These are phyloP conservation scores for Kwoniella heveanensis DNA, from an alignment of 768 basidiomycete species.

Conservation along the genomic window DNA sequence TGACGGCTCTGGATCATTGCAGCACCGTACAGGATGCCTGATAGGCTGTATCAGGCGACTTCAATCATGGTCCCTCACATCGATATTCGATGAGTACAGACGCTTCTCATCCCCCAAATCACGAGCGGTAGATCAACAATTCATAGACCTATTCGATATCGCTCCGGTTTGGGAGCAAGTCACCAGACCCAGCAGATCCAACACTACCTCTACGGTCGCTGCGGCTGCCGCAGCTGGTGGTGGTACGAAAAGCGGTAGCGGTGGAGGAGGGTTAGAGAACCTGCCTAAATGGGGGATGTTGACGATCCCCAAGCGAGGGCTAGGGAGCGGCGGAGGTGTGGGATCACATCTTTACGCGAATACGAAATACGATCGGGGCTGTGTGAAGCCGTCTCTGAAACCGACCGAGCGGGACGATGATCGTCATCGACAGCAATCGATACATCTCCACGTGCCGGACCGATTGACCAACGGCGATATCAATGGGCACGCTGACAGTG, in stretches of 20 bases:
- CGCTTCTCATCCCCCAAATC: constrained; percentile 56
- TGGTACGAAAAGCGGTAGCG: not conserved
- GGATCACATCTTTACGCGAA: not conserved
- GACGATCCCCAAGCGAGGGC: not conserved
- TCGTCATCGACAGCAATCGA: too few species aligned
- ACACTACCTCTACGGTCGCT: not conserved
- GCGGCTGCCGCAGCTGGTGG: too few species aligned
- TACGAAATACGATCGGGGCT: not conserved
- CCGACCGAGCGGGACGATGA: not conserved
- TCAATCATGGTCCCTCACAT: constrained; percentile 56
- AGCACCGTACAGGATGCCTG: constrained; percentile 59
- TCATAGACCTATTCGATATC: constrained; percentile 57
- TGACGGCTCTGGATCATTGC: not conserved
- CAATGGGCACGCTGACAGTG: too few species aligned
- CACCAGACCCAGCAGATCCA: not conserved
- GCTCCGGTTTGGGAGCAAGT: constrained; percentile 45
- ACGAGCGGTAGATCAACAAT: constrained; percentile 57
- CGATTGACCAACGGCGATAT: too few species aligned
- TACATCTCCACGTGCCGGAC: too few species aligned
- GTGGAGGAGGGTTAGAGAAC: constrained; percentile 38
- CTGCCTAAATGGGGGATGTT: constrained; percentile 49
- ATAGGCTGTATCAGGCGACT: constrained; percentile 57
- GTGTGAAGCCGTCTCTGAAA: not conserved
- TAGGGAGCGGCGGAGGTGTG: not conserved
- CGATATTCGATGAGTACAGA: constrained; percentile 56